Percentiles rank a stretch among this genome's conserved stretches.
Evolutionary conservation across 352 stramenopile genomes (phyloP).

Genomic region (Pythium inflatum): DNA sequence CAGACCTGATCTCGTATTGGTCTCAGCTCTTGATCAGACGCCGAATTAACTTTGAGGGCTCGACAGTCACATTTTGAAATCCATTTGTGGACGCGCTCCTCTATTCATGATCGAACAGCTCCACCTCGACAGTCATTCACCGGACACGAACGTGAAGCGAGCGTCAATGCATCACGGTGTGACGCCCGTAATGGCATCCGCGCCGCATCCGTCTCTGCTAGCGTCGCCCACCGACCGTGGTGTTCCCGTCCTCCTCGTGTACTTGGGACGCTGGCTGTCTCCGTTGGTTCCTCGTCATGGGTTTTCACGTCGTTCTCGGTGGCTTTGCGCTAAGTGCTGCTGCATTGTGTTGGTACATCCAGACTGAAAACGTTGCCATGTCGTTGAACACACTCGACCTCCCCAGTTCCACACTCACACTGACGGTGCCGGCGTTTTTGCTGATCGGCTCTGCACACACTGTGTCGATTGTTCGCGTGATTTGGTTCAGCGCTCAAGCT

Average conservation of each 20-base stretch:
- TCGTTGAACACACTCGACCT: background rate
- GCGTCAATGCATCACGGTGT: no score
- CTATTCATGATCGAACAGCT: no score
- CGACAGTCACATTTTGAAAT: no score
- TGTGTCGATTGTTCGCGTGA: conserved; percentile 1
- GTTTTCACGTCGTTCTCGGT: conserved; percentile 5
- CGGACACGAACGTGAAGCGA: no score
- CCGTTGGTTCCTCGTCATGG: conserved; percentile 15
- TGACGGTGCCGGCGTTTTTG: conserved; percentile 14
- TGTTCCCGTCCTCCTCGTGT: background rate
- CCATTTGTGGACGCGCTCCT: no score
- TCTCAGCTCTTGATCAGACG: no score
- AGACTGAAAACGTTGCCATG: background rate
- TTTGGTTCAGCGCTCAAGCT: background rate
- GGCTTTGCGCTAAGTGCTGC: conserved; percentile 3
- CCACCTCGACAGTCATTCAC: no score
- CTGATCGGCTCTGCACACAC: conserved; percentile 15
- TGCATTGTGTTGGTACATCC: conserved; percentile 12
- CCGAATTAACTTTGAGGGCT: no score
- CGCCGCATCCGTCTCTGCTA: no score
- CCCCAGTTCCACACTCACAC: background rate
- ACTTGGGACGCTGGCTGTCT: background rate
- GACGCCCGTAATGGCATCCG: no score
- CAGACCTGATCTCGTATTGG: no score
- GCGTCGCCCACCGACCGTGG: no score